Percentiles rank a stretch among this genome's conserved stretches.
These are phyloP conservation scores for Mortierella claussenii DNA, from an alignment of 192 early-diverging fungal genomes.

Conservation along the genomic window DNA sequence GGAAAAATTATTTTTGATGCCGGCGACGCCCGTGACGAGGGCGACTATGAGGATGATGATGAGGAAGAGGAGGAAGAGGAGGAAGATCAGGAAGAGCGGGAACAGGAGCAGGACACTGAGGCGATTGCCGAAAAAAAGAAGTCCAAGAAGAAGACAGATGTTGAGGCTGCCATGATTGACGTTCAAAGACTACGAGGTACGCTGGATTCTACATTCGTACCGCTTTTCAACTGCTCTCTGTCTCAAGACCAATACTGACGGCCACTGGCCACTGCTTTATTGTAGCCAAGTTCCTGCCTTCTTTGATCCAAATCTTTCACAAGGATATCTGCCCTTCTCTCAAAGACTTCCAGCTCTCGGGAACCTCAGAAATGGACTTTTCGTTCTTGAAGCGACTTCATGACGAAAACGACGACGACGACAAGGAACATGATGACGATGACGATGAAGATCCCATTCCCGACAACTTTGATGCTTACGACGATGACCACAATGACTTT, in stretches of 20 bases:
- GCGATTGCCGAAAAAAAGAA: constrained; percentile 15
- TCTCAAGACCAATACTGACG: no score
- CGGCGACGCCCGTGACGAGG: constrained; percentile 75
- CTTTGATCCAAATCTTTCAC: constrained; percentile 53
- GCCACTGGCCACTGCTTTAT: no score
- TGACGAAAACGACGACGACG: constrained; percentile 55
- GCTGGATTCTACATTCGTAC: neutral
- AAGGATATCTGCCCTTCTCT: constrained; percentile 77
- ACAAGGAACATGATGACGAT: constrained; percentile 13
- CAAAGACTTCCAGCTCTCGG: constrained; percentile 75
- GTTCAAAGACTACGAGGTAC: constrained; percentile 43
- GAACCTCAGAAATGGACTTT: constrained; percentile 69
- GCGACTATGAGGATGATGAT: constrained; percentile 54
- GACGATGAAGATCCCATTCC: neutral
- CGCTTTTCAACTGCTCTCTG: no score
- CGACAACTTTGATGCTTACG: constrained; percentile 21
- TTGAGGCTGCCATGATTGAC: constrained; percentile 23
- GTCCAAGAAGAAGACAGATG: constrained; percentile 19
- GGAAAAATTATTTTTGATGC: constrained; percentile 97
- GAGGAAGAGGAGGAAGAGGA: constrained; percentile 48
- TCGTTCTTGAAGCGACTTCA: constrained; percentile 63
- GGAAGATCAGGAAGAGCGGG: constrained; percentile 14
- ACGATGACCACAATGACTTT: constrained; percentile 24
- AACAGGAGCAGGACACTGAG: constrained; percentile 14
- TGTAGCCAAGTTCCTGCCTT: constrained; percentile 59